A percentile compares a stretch with the other conserved stretches of the same genome.
phyloP scores from a whole-genome alignment of 2,329 filamentous ascomycete genomes.

The Paecilomyces fulvus region DNA sequence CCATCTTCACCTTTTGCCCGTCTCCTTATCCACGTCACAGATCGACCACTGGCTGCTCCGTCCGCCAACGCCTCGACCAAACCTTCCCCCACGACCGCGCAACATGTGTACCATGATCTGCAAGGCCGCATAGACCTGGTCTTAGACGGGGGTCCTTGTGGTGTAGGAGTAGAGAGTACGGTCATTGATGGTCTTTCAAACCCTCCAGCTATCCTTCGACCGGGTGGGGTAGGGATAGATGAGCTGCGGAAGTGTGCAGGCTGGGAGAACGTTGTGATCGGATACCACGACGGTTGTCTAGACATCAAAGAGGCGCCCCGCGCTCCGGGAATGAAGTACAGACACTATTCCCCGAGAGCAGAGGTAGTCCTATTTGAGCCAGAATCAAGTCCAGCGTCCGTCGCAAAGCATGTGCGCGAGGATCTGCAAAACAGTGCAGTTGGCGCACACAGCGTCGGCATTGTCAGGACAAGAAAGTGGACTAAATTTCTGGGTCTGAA shows the following conservation, averaged over 20 bases:
- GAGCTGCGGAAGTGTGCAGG: conserved; percentile 64
- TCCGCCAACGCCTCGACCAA: conserved; percentile 92
- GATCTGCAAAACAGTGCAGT: conserved; percentile 24
- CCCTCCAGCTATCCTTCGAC: conserved; percentile 74
- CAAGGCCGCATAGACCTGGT: conserved; percentile 75
- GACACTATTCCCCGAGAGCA: conserved; percentile 91
- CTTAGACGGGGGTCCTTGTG: conserved; percentile 77
- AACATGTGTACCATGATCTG: conserved; percentile 81
- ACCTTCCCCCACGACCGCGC: conserved; percentile 82
- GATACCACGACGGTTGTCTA: conserved; percentile 68
- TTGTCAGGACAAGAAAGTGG: conserved; percentile 33
- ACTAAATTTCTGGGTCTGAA: conserved; percentile 20
- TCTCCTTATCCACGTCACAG: conserved; percentile 71
- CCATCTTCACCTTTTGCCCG: conserved; percentile 77
- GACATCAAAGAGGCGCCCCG: conserved; percentile 59
- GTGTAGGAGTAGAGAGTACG: conserved; percentile 90
- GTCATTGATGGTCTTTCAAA: conserved; percentile 82
- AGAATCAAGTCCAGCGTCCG: conserved; percentile 22
- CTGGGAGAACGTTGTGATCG: conserved; percentile 71
- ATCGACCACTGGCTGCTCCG: conserved; percentile 75
- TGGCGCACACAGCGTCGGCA: conserved; percentile 25
- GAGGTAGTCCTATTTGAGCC: conserved; percentile 74
- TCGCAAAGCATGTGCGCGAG: conserved; percentile 22
- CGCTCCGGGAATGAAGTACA: conserved; percentile 98
- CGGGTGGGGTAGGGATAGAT: conserved; percentile 79